phyloP scores from a whole-genome alignment of 2,329 filamentous ascomycete genomes.

The Monosporascus ibericus region DNA sequence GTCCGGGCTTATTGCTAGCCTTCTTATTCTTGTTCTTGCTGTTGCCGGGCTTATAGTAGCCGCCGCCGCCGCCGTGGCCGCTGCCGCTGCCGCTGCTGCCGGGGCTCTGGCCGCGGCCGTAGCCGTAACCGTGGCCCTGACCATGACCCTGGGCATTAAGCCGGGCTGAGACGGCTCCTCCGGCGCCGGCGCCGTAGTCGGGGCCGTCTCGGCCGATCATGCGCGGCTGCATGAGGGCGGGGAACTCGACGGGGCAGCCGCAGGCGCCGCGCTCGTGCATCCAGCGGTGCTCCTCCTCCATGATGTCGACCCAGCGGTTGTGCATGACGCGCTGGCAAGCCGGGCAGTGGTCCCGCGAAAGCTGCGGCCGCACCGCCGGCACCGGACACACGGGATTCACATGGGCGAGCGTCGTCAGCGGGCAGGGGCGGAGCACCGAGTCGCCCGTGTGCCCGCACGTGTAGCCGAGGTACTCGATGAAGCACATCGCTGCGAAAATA shows the following conservation, averaged over 20 bases:
- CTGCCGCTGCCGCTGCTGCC: background rate
- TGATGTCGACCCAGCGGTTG: slow-evolving; percentile 32
- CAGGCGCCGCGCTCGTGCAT: slow-evolving; percentile 40
- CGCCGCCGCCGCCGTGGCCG: background rate
- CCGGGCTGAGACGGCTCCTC: no score
- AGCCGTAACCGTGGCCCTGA: background rate
- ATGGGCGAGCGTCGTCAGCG: slow-evolving; percentile 32
- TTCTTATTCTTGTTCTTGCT: background rate
- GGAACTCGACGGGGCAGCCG: slow-evolving; percentile 31
- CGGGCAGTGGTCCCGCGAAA: slow-evolving; percentile 30
- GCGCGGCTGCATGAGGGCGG: slow-evolving; percentile 27
- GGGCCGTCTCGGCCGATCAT: slow-evolving; percentile 13
- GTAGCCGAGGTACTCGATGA: slow-evolving; percentile 39
- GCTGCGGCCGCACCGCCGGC: slow-evolving; percentile 24
- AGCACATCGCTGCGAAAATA: slow-evolving; percentile 34
- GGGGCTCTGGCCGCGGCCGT: background rate
- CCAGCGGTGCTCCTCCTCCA: slow-evolving; percentile 37
- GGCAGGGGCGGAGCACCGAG: slow-evolving; percentile 35
- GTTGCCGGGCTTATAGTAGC: background rate
- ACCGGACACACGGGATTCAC: slow-evolving; percentile 29
- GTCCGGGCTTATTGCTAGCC: background rate
- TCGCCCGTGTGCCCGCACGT: slow-evolving; percentile 40
- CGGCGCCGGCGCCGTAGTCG: background rate
- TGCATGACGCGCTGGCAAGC: slow-evolving; percentile 33
- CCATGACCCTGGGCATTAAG: no score